Evolutionary conservation across 345 rosid genomes (phyloP), one percentile per base, ranked within the genome.

Genomic region (Melastoma malabathricum): DNA sequence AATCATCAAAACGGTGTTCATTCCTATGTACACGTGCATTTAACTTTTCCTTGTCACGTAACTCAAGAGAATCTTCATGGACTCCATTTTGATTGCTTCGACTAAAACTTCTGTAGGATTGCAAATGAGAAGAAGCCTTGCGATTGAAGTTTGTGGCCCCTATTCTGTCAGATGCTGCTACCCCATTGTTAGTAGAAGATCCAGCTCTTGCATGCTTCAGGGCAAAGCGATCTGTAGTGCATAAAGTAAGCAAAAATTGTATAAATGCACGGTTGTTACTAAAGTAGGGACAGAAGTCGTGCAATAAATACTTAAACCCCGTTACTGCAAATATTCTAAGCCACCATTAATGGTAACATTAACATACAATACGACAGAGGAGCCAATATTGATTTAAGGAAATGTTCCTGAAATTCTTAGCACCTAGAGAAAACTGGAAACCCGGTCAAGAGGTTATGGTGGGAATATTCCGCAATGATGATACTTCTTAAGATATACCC

Each of bases 1-100:
- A 22, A 64, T 81, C 70, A 61, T 72, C 67, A 58, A 55, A 17
- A 57, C 50, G 39, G 18, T 81, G 79, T n/a, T 25, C 25, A 46
- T 70, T 70, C 79, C 77, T 75, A 44, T 57, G 72, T 31, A 78
- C 79, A 18, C 12, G 12, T 34, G 61, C 59, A 62, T 69, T 52
- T 18, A 47, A 46, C 59, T 69, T 79, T 44, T 83, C 82, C 53
- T 65, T 75, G 57, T 79, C 70, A 52, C 41, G 48, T 18, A 57
- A 62, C 39, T 67, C 67, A 51, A 57, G 61, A 39, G 41, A 29
- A 43, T 48, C 75, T 23, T 75, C 80, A 58, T 67, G 54, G 31
- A 63, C 75, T 44, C 60, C 68, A 51, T 66, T 69, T 1, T 60
- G 70, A 22, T 66, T 68, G 23, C 59, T 58, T 59, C 65, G 64